Percentiles rank a stretch among this genome's conserved stretches.
Evolutionary conservation across 768 basidiomycete species (phyloP).

Genomic region (Tubosaeta sp.): DNA sequence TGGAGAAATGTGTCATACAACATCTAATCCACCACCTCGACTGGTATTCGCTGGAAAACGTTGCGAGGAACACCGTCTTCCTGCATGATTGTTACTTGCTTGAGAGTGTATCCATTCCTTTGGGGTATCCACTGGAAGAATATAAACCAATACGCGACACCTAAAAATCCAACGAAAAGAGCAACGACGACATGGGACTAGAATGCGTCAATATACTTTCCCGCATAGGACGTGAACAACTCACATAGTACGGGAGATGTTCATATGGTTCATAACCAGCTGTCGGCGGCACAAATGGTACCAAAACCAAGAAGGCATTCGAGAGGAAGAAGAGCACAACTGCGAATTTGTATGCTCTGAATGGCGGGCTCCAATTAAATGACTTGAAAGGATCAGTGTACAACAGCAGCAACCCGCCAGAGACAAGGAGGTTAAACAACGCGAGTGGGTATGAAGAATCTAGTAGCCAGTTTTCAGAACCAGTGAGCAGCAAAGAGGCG

Average conservation of each 20-base stretch:
- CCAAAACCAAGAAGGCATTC: conserved; percentile 59
- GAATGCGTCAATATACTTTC: not conserved
- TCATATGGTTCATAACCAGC: conserved; percentile 50
- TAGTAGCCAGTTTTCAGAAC: conserved; percentile 18
- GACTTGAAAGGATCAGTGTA: conserved; percentile 41
- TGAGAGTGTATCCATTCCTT: conserved; percentile 45
- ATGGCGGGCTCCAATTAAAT: conserved; percentile 63
- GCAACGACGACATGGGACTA: conserved; percentile 50
- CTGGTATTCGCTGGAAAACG: conserved; percentile 42
- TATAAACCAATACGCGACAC: conserved; percentile 54
- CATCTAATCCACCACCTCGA: conserved; percentile 1
- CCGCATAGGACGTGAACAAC: conserved; percentile 15
- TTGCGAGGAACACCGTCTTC: conserved; percentile 57
- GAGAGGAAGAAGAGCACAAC: conserved; percentile 57
- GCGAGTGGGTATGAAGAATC: conserved; percentile 56
- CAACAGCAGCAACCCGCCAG: conserved; percentile 60
- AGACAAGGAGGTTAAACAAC: conserved; percentile 56
- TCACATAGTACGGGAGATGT: conserved; percentile 64
- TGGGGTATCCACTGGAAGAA: conserved; percentile 48
- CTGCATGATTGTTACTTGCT: conserved; percentile 39
- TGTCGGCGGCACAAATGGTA: conserved; percentile 61
- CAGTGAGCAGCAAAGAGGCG: not conserved
- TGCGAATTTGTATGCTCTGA: conserved; percentile 48
- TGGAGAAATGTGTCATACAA: not conserved
- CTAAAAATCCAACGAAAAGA: conserved; percentile 44